Evolutionary conservation across 2,329 filamentous ascomycete species (phyloP), one percentile per base, ranked within the genome.

Genomic region (Venturia pyrina): DNA sequence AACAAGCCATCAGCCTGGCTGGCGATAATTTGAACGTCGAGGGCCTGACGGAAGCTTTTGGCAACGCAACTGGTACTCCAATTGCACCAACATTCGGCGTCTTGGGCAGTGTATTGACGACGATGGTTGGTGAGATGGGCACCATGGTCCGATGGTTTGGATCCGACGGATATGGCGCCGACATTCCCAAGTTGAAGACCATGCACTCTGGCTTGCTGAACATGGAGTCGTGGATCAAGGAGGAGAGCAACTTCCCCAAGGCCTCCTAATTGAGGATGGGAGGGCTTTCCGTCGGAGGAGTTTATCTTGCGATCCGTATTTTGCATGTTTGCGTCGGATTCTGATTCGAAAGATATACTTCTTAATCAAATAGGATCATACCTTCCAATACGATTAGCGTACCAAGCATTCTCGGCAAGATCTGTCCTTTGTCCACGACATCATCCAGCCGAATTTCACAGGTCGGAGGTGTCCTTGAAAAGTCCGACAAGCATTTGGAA

Each of bases 1-100:
- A 78, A 48, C 74, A 74, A 21, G 76, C 76, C 5, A 75, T 83
- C 48, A 78, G 79, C 6, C 70, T 85, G 32, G 83, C 82, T 0
- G 82, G 83, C 1, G 82, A 83, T 68, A 80, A 83, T 60, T 70
- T 85, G 43, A 81, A 78, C 0, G 79, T 79, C 65, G 74, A 76
- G 0, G 75, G 82, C 66, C 76, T 82, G 66, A 75, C 72, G 37
- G 72, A 73, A 28, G 75, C 77, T 21, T 84, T 83, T 70, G 75
- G 80, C 72, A 71, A 77, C 21, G 77, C 75, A 34, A 80, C 79
- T 5, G 82, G 81, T 0, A 71, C 75, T 44, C 72, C 75, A 3
- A 64, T 76, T 5, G 72, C 72, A 5, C 67, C 69, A 13, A 73
- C 74, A 1, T 72, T 67, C 65, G 63, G 69, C 3, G 68, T 74